Percentiles rank a stretch among this genome's conserved stretches.
These are phyloP conservation scores for Hypoxylon perforatum DNA, from an alignment of 495 filamentous ascomycete species.

Conservation along the genomic window DNA sequence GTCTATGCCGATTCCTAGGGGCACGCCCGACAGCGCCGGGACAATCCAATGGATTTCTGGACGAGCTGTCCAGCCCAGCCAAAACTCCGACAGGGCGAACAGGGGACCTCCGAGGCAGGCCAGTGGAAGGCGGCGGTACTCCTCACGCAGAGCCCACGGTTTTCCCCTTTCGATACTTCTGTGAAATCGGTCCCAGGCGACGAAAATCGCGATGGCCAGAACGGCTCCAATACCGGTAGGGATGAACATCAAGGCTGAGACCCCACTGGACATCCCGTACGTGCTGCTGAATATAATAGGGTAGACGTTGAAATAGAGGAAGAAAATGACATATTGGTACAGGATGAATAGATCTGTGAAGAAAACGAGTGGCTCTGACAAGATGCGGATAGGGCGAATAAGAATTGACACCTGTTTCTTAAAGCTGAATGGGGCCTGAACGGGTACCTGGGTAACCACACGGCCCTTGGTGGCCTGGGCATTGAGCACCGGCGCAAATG, in stretches of 20 bases:
- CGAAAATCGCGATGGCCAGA: slow-evolving; percentile 58
- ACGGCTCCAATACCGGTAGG: slow-evolving; percentile 41
- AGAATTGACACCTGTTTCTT: slow-evolving; percentile 58
- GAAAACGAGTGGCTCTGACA: slow-evolving; percentile 72
- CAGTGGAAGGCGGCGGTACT: slow-evolving; percentile 72
- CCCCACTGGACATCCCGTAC: slow-evolving; percentile 53
- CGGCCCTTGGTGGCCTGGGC: not conserved
- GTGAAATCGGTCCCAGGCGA: slow-evolving; percentile 54
- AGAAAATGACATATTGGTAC: slow-evolving; percentile 77
- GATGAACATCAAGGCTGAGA: slow-evolving; percentile 50
- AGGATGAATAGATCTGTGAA: slow-evolving; percentile 71
- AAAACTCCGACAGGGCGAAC: slow-evolving; percentile 69
- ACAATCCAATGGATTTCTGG: slow-evolving; percentile 68
- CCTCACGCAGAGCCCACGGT: slow-evolving; percentile 57
- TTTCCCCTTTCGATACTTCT: slow-evolving; percentile 34
- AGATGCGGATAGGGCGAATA: slow-evolving; percentile 64
- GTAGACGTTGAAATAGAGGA: slow-evolving; percentile 72
- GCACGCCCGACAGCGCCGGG: slow-evolving; percentile 65
- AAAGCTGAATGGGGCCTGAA: slow-evolving; percentile 35
- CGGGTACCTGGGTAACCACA: no score
- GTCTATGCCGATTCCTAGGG: slow-evolving; percentile 74
- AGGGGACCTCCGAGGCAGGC: slow-evolving; percentile 70
- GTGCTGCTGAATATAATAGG: slow-evolving; percentile 65
- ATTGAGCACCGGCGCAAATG: slow-evolving; percentile 58
- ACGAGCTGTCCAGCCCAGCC: slow-evolving; percentile 73